Base-by-base conservation (phyloP, 495 filamentous ascomycete genomes). In the Ramalina intermedia region DNA sequence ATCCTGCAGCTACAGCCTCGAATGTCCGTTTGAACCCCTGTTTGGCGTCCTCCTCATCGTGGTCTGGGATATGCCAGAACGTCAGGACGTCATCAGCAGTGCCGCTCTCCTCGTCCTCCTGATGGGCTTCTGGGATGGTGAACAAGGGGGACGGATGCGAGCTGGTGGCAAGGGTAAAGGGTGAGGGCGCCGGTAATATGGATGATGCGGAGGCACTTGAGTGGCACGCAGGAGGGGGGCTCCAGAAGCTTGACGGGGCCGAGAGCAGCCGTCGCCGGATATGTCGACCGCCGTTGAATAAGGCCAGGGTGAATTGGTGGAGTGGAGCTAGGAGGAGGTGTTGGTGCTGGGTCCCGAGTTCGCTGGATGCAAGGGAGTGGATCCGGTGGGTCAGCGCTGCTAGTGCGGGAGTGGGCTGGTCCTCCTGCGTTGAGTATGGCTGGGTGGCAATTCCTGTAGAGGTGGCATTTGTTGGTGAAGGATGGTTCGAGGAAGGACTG, bases 261-360 rank as follows among this genome's bases (percentile, higher is more conserved):
- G 58, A 57, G 29, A 58, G 43, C 1, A 80, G 56, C 26, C 68
- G 59, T 1, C 56, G 55, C 14, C 74, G 66, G 20, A 81, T 69
- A 57, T 66, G 72, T 3, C 75, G 61, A 4, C 77, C 76, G 11
- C 77, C 77, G 27, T 67, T 69, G 48, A 81, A 75, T 0, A 80
- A 56, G 5, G 76, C 76, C 66, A 78, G 73, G 54, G 80, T 79
- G 46, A 78, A 64, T 21, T 76, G 68, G 75, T 76, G 79, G 2
- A 69, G 65, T 54, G 78, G 79, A 1, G 76, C 72, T 14, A 81
- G 48, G 0, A 78, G 58, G 0, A 71, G 54, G 49, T 78, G 73
- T n/a, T 73, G 73, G 29, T 67, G 69, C 18, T 16, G 38, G 2
- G 14, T 23, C 2, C 70, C 60, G 3, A 52, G 5, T 33, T 13